Base-by-base conservation (phyloP, 768 basidiomycete genomes). In the Russula ochroleuca region DNA sequence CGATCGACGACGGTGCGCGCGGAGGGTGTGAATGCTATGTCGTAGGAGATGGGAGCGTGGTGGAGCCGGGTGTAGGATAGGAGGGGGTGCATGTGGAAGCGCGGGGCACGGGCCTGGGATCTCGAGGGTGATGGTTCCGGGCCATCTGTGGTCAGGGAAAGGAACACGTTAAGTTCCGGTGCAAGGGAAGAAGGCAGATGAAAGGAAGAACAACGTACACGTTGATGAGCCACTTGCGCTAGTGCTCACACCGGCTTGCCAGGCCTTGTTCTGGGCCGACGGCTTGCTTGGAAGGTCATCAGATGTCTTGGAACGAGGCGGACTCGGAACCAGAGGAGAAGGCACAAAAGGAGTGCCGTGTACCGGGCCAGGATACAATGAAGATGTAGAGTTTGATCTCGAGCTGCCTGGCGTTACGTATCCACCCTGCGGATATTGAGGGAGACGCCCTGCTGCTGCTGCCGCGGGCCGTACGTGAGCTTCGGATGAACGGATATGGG, bases 71-170 rank as follows among this genome's bases (percentile, higher is more conserved):
- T 81, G 56, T 79, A 78, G 3, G 85, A 83, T 54, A 87, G 78
- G 0, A 87, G 73, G 5, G 86, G 86, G 68, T 87, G 86, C 80
- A 87, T 83, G 69, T 83, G 80, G 28, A 83, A 70, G 45, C 78
- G 72, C 5, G 70, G 67, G 17, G 74, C 72, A 59, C 69, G 71
- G 28, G 71, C 67, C 68, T 78, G 69, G 67, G 74, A 70, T 25
- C 68, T 69, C 2, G 65, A 68, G 17, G 65, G 65, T 41, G 69
- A 61, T 66, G 67, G 54, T 40, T 62, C 60, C 6, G 47, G 64
- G 31, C 43, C 57, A 55, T 53, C 61, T 62, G 45, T 10, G 54
- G 2, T 33, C 8, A 37, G 13, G 48, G 2, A 10, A 31, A 33
- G 14, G n/a, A n/a, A 19, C 35, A 6, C 3, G 19, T 21, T 38